Conservation (phyloP, 331 rosid species). For the Cucumis variabilis region DNA sequence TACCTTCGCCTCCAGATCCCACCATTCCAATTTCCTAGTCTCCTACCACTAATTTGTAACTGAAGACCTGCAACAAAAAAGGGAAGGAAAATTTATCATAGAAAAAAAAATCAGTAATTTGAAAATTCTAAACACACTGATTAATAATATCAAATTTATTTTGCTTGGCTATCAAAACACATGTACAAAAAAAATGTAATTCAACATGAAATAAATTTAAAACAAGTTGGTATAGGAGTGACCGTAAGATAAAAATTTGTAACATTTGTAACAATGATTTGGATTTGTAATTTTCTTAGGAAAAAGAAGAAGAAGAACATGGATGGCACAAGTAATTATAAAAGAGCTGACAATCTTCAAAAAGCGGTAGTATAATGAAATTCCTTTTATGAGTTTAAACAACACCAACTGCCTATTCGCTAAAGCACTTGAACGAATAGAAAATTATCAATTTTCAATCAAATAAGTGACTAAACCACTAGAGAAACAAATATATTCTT, state of each 20-base stretch:
- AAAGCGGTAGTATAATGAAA: neutral
- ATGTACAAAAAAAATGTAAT: neutral
- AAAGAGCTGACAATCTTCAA: neutral
- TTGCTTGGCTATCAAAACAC: neutral
- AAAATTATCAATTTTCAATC: neutral
- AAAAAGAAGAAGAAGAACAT: neutral
- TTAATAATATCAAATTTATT: neutral
- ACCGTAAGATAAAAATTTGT: neutral
- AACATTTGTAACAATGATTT: neutral
- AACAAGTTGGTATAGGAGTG: neutral
- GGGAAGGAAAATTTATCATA: too few species aligned
- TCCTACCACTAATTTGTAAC: too few species aligned
- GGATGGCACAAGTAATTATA: neutral
- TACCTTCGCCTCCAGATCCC: too few species aligned
- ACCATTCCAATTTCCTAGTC: too few species aligned
- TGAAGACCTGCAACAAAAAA: too few species aligned
- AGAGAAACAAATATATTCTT: neutral
- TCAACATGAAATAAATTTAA: neutral
- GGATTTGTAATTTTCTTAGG: neutral
- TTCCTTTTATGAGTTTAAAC: neutral
- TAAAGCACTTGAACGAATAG: neutral
- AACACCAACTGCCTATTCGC: neutral
- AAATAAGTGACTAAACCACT: neutral
- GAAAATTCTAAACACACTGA: neutral
- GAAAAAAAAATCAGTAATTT: neutral